Base-by-base conservation (phyloP, 805 yeast genomes). In the Candida dajiaensis region DNA sequence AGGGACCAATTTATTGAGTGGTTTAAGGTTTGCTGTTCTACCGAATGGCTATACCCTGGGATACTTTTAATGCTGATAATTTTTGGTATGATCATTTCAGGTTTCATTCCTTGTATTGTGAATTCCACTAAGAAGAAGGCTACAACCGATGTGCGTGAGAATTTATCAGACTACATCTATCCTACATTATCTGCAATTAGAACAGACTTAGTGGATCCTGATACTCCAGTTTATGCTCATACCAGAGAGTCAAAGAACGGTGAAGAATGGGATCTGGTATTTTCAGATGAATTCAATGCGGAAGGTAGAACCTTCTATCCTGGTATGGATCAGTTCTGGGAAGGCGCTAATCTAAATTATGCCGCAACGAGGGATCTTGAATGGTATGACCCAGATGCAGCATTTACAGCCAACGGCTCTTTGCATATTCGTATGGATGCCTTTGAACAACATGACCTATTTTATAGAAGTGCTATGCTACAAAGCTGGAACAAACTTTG, bases 321-420 rank as follows among this genome's bases (percentile, higher is more conserved):
- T 9, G 94, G 92, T 39, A 96, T 89, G 62, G 97, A 89, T 63
- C 96, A 87, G 65, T 89, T 85, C 61, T 90, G 92, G 85, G 77
- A 85, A 39, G 96, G 89, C 3, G 86, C 83, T 2, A 88, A 89
- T 66, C 56, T 89, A 31, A 80, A 89, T 63, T 90, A 90, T 65
- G 90, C 76, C 45, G 96, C 96, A 21, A 90, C 97, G 6, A 68
- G 77, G 47, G 97, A 90, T 71, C 73, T 89, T 60, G 97, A 90
- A 69, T 90, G 97, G 97, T 90, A 90, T 66, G 83, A 81, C 50
- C 98, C 98, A 1, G 97, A 90, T 63, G 96, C 96, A 1, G 80
- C 75, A 3, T 74, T 81, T 26, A 90, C 97, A 0, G 70, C 67
- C 6, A 78, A 85, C 54, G 97, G 97, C 49, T 73, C 89, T 5